Conservation (phyloP, 2,329 filamentous ascomycete species). For the Pestalotiopsis sp. region DNA sequence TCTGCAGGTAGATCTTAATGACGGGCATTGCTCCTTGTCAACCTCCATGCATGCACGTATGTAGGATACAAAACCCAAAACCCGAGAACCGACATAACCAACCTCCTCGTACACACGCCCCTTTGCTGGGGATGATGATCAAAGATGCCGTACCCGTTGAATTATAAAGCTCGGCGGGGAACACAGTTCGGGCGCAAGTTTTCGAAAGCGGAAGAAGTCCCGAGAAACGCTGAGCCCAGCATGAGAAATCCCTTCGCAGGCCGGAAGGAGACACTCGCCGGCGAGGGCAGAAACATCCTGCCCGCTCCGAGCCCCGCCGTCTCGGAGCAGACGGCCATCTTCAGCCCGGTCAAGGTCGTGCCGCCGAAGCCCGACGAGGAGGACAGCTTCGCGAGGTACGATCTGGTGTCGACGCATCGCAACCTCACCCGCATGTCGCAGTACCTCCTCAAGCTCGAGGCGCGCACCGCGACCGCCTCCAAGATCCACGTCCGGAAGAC, state of each 20-base stretch:
- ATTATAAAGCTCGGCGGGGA: not conserved
- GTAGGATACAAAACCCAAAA: not conserved
- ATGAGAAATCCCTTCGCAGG: not conserved
- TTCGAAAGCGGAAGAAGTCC: not conserved
- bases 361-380: not conserved
- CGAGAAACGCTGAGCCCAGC: not conserved
- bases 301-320: not conserved
- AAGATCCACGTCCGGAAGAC: conserved; percentile 31
- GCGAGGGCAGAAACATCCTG: not conserved
- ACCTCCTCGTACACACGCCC: not conserved
- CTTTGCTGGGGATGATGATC: not conserved
- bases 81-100: not conserved
- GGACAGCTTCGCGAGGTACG: not conserved
- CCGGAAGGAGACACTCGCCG: not conserved
- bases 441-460: conserved; percentile 32
- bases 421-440: conserved; percentile 29
- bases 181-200: not conserved
- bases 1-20: not conserved
- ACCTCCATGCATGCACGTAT: not conserved
- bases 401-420: conserved; percentile 16
- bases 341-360: not conserved
- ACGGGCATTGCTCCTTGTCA: not conserved
- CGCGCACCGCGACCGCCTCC: conserved; percentile 25
- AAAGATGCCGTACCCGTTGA: not conserved
- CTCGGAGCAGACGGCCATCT: conserved; percentile 1